phyloP scores from a whole-genome alignment of 192 early-diverging fungal genomes.

The Physocladia obscura region DNA sequence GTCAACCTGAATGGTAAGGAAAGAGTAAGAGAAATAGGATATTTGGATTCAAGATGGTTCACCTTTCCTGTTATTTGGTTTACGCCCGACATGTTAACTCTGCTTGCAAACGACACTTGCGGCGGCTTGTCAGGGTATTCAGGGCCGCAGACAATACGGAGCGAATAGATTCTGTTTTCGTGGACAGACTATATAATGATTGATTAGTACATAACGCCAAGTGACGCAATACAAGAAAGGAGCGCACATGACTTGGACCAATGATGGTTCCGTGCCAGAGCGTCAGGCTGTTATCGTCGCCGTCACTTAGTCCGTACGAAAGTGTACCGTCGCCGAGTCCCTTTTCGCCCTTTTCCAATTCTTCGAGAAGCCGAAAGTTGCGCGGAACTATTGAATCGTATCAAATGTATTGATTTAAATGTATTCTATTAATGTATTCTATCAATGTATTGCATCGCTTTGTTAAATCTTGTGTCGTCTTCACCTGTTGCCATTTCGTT shows the following conservation, averaged over 20 bases:
- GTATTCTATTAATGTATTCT: no score
- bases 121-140: slow-evolving; percentile 86
- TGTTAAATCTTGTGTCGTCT: no score
- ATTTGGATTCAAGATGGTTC: background rate
- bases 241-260: slow-evolving; percentile 72
- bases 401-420: no score
- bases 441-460: no score
- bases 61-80: slow-evolving; percentile 78
- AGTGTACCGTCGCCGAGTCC: slow-evolving; percentile 89
- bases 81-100: slow-evolving; percentile 85
- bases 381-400: slow-evolving; percentile 75
- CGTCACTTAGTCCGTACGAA: slow-evolving; percentile 86
- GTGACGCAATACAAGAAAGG: background rate
- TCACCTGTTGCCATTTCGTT: no score
- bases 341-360: slow-evolving; percentile 97
- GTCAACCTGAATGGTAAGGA: slow-evolving; percentile 58
- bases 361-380: slow-evolving; percentile 93
- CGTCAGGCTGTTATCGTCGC: slow-evolving; percentile 77
- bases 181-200: slow-evolving; percentile 69
- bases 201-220: background rate
- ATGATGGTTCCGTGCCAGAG: slow-evolving; percentile 96
- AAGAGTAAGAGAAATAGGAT: background rate
- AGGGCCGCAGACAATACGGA: slow-evolving; percentile 79
- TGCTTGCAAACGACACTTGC: slow-evolving; percentile 72
- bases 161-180: slow-evolving; percentile 93